A percentile compares a stretch with the other conserved stretches of the same genome.
phyloP scores from a whole-genome alignment of 2,329 filamentous ascomycete genomes.

The Coniella lustricola region DNA sequence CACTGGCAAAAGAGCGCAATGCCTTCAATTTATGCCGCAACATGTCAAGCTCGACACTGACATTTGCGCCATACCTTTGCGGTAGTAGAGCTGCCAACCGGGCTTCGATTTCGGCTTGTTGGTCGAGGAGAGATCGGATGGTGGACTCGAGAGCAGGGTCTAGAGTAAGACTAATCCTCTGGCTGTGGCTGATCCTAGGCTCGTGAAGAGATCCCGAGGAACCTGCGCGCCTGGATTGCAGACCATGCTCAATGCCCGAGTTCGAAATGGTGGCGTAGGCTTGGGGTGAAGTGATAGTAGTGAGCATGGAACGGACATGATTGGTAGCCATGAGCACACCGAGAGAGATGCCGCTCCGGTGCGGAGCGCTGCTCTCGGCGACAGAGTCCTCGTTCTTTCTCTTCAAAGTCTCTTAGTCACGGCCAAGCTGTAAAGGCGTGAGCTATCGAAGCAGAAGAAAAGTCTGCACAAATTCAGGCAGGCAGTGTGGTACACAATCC shows the following conservation, averaged over 20 bases:
- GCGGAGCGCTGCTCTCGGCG: background rate
- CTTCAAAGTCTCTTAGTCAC: background rate
- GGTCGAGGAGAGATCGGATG: constrained; percentile 40
- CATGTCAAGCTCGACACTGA: constrained; percentile 45
- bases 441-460: too few species aligned
- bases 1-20: constrained; percentile 40
- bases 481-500: background rate
- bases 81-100: constrained; percentile 42
- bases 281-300: constrained; percentile 8
- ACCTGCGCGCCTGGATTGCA: constrained; percentile 8
- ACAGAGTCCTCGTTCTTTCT: background rate
- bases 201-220: constrained; percentile 7
- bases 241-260: constrained; percentile 5
- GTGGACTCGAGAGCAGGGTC: constrained; percentile 36
- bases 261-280: constrained; percentile 15
- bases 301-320: constrained; percentile 6
- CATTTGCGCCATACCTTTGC: constrained; percentile 39
- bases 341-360: constrained; percentile 3
- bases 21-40: constrained; percentile 47
- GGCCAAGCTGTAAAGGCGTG: background rate
- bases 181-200: constrained; percentile 7
- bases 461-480: background rate
- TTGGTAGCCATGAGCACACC: constrained; percentile 13
- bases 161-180: constrained; percentile 23
- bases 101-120: constrained; percentile 47